Base-by-base conservation (phyloP, 371 early-diverging fungal genomes). In the Haplosporangium sp. region DNA sequence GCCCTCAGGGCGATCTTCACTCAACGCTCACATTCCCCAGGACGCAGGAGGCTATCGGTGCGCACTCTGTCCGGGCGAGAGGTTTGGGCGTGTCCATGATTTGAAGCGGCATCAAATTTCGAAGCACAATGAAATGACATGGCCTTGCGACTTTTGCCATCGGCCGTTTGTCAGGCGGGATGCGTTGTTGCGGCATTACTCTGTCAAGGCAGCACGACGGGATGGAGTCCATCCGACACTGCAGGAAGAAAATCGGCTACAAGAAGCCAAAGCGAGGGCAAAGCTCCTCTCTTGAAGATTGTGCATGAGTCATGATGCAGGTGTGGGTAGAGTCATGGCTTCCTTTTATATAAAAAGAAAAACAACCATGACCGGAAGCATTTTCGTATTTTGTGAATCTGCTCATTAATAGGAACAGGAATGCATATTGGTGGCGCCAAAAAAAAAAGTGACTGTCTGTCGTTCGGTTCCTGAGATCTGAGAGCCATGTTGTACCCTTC, bases 121-220 rank as follows among this genome's bases (percentile, higher is more conserved):
- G 2, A 77, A 77, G 52, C 79, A 77, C 58, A 77, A 77, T 52
- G 79, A 77, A 59, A 77, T 71, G 79, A 77, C 79, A 8, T 77
- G 79, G 79, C 79, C 79, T 0, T 77, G 79, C 48, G 79, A 77
- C 29, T 77, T 77, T 61, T 77, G 79, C 55, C 68, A 77, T 38
- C 59, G 79, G 20, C 79, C 79, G 2, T 77, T 77, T 58, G 79
- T 77, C 10, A 67, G 79, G 0, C 64, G 79, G 10, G 79, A 77
- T 55, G 79, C 79, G 8, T 45, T 77, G 37, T 36, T 77, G 40
- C 37, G 79, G 16, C 79, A 77, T 23, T 77, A 77, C 46, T 64
- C 79, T 2, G 79, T 77, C 47, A 77, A 77, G 52, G 79, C 79
- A 1, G 67, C 72, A 8, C 63, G 79, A 6, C 59, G 57, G 12